phyloP scores from a whole-genome alignment of 805 yeast species.

The Wickerhamiella siamensis region DNA sequence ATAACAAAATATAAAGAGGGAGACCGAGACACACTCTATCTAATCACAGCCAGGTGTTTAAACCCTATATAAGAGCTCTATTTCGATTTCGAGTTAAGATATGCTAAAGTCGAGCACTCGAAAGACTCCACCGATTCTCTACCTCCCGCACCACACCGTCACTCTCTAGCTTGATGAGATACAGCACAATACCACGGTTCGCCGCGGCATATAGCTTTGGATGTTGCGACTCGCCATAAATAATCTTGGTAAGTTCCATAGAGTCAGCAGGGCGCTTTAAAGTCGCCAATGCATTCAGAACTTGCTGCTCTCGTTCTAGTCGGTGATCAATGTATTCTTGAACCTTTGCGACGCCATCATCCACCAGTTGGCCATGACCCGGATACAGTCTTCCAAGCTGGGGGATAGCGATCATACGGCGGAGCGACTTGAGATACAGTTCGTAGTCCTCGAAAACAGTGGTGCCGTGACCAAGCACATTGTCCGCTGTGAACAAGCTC shows the following conservation, averaged over 20 bases:
- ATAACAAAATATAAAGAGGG: too few relatives aligned
- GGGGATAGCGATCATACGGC: constrained; percentile 17
- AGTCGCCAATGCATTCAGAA: constrained; percentile 14
- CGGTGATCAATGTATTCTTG: constrained; percentile 25
- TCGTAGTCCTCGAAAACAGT: constrained; percentile 24
- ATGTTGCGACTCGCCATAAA: constrained; percentile 20
- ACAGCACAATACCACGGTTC: constrained; percentile 21
- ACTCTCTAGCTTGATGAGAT: constrained; percentile 19
- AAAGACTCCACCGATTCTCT: constrained; percentile 3
- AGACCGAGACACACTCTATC: too few relatives aligned
- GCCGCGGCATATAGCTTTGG: constrained; percentile 22
- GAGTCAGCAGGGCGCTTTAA: constrained; percentile 6
- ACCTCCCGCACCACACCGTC: constrained; percentile 11
- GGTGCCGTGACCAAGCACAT: constrained; percentile 28
- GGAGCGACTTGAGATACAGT: constrained; percentile 21
- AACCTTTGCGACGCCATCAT: constrained; percentile 22
- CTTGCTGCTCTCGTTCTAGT: constrained; percentile 22
- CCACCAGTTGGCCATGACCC: constrained; percentile 26
- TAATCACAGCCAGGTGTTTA: too few relatives aligned
- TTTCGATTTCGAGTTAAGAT: too few relatives aligned
- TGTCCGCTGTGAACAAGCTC: constrained; percentile 25
- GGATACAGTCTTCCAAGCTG: constrained; percentile 21
- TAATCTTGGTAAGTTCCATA: constrained; percentile 15
- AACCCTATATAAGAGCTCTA: too few relatives aligned
- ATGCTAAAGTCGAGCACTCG: not conserved